Evolutionary conservation across 345 rosid species (phyloP).

Genomic region (Rhodomyrtus tomentosa): DNA sequence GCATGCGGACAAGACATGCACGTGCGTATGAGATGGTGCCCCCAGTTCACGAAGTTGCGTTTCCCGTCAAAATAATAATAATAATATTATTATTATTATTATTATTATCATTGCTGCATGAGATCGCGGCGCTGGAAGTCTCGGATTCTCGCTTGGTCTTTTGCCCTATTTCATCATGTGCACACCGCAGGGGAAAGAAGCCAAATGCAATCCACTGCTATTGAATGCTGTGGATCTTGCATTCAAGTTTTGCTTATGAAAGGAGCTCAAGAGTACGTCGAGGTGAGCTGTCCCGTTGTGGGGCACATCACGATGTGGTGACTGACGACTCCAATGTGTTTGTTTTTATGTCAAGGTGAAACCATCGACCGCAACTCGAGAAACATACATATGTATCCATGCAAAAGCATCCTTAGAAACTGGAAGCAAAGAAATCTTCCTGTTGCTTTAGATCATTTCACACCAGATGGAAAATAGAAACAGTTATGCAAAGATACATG

Average conservation of each 20-base stretch:
- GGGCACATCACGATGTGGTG: not conserved
- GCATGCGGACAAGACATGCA: not conserved
- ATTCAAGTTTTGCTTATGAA: not conserved
- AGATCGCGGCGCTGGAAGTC: not conserved
- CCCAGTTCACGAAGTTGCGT: not conserved
- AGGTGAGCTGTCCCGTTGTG: not conserved
- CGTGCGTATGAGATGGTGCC: not conserved
- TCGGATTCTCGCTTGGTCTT: not conserved
- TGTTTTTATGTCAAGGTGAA: too few species aligned
- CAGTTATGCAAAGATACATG: not conserved
- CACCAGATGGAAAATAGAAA: not conserved
- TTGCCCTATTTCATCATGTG: not conserved
- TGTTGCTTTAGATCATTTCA: not conserved
- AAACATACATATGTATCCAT: not conserved
- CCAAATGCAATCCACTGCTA: not conserved
- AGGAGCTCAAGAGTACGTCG: not conserved
- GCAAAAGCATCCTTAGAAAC: not conserved
- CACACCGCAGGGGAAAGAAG: not conserved
- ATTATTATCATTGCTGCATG: too few species aligned
- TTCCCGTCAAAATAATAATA: not conserved
- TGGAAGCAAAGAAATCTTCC: not conserved
- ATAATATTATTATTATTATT: too few species aligned
- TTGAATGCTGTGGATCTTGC: not conserved
- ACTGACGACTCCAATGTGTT: not conserved
- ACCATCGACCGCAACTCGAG: too few species aligned